Evolutionary conservation across 2,329 filamentous ascomycete genomes (phyloP).

Genomic region (Fusarium circinatum): DNA sequence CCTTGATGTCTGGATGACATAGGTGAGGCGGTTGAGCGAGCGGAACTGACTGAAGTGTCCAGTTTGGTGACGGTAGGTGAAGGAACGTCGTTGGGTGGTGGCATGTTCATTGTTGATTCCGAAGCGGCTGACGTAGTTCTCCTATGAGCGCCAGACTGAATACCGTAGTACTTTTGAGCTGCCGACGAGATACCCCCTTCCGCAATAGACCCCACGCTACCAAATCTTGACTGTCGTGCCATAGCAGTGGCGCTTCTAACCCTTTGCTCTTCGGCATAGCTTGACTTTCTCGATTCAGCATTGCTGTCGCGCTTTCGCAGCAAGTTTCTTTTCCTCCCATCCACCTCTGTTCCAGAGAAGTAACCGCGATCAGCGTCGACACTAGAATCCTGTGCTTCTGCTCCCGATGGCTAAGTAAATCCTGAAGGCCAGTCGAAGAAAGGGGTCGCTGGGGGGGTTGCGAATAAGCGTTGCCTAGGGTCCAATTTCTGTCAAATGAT

Average conservation of each 20-base stretch:
- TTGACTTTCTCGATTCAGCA: slow-evolving; percentile 75
- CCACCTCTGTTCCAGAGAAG: slow-evolving; percentile 88
- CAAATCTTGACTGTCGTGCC: slow-evolving; percentile 80
- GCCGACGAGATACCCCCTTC: slow-evolving; percentile 71
- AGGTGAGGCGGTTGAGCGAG: slow-evolving; percentile 56
- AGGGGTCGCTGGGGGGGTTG: slow-evolving; percentile 58
- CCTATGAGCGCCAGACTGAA: slow-evolving; percentile 60
- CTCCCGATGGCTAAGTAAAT: slow-evolving; percentile 52
- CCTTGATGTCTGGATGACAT: slow-evolving; percentile 55
- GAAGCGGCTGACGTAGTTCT: slow-evolving; percentile 70
- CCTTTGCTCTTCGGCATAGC: slow-evolving; percentile 79
- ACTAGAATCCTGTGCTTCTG: slow-evolving; percentile 58
- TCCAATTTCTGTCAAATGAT: slow-evolving; percentile 78
- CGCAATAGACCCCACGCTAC: slow-evolving; percentile 79
- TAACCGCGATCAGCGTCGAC: slow-evolving; percentile 86
- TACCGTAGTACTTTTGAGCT: slow-evolving; percentile 76
- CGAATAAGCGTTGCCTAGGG: slow-evolving; percentile 63
- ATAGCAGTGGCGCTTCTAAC: slow-evolving; percentile 72
- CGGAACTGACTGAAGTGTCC: slow-evolving; percentile 57
- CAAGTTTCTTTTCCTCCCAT: slow-evolving; percentile 79
- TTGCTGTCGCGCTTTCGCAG: slow-evolving; percentile 79
- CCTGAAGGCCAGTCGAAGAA: slow-evolving; percentile 63
- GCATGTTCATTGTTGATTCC: slow-evolving; percentile 62
- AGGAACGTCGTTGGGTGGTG: slow-evolving; percentile 63
- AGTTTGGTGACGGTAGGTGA: slow-evolving; percentile 70